phyloP scores from a whole-genome alignment of 1,284 basidiomycete genomes.

The Phellopilus nigrolimitatus region DNA sequence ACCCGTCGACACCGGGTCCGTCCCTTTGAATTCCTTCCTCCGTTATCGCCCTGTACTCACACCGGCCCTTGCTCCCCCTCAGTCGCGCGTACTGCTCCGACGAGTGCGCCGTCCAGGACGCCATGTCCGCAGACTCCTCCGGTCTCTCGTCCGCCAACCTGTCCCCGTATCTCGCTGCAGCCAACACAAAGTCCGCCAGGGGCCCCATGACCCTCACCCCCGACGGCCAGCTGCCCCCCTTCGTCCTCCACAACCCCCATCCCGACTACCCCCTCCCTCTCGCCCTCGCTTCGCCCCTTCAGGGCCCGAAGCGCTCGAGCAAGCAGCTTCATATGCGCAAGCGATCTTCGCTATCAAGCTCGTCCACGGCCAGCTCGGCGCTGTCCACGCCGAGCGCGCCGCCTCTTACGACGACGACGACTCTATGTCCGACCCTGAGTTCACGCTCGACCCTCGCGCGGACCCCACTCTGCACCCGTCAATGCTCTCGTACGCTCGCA shows the following conservation, averaged over 20 bases:
- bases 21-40: slow-evolving; percentile 22
- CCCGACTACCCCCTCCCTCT: neutral
- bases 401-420: slow-evolving; percentile 47
- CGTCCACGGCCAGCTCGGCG: slow-evolving; percentile 54
- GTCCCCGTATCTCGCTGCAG: slow-evolving; percentile 29
- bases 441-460: slow-evolving; percentile 36
- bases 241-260: slow-evolving; percentile 46
- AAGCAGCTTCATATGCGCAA: slow-evolving; percentile 30
- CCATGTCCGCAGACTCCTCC: slow-evolving; percentile 51
- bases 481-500: slow-evolving; percentile 56
- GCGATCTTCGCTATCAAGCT: slow-evolving; percentile 44
- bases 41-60: slow-evolving; percentile 23
- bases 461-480: slow-evolving; percentile 20
- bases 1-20: slow-evolving; percentile 58
- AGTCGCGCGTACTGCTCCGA: slow-evolving; percentile 73
- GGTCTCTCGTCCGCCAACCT: slow-evolving; percentile 68
- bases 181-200: neutral
- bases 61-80: slow-evolving; percentile 23
- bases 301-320: neutral
- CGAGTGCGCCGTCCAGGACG: slow-evolving; percentile 60
- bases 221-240: slow-evolving; percentile 54
- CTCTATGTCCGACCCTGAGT: slow-evolving; percentile 28
- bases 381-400: slow-evolving; percentile 58
- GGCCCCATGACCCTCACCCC: slow-evolving; percentile 11
- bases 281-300: neutral